These are phyloP conservation scores for Casuarina cunninghamiana DNA, from an alignment of 306 rosid genomes.

Conservation along the genomic window DNA sequence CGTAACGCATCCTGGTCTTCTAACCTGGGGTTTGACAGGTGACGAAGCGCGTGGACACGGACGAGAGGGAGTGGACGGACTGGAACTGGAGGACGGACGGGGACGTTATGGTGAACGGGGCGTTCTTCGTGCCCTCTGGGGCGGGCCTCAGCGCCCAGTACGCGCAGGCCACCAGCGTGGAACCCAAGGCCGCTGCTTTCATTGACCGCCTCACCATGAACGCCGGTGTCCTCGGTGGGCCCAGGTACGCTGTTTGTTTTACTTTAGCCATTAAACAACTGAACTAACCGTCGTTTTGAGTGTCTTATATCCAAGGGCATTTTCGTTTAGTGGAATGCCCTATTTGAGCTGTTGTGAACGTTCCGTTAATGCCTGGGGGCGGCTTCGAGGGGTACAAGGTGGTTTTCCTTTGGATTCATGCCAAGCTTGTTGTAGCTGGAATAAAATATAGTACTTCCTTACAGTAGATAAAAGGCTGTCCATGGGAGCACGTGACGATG, in stretches of 20 bases:
- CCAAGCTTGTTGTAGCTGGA: slow-evolving; percentile 21
- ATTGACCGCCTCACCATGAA: slow-evolving; percentile 79
- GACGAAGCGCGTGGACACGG: slow-evolving; percentile 96
- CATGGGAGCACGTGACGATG: slow-evolving; percentile 52
- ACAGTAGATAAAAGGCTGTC: not conserved
- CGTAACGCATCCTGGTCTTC: not conserved
- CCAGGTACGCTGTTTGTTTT: slow-evolving; percentile 48
- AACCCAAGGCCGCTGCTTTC: slow-evolving; percentile 70
- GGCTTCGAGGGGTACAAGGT: not conserved
- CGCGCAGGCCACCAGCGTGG: slow-evolving; percentile 65
- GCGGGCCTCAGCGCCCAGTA: slow-evolving; percentile 53
- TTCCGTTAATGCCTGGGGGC: not conserved
- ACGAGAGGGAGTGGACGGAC: slow-evolving; percentile 60
- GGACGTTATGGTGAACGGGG: slow-evolving; percentile 92
- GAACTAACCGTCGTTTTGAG: slow-evolving; percentile 40
- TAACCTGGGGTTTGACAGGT: slow-evolving; percentile 45
- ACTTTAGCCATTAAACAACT: slow-evolving; percentile 11
- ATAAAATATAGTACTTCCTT: not conserved
- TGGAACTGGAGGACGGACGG: slow-evolving; percentile 99
- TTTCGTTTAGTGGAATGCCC: not conserved
- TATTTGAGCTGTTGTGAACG: too few relatives aligned
- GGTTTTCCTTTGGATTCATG: slow-evolving; percentile 20
- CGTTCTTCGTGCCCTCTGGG: slow-evolving; percentile 87
- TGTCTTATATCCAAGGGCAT: slow-evolving; percentile 18
- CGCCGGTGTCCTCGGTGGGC: slow-evolving; percentile 86